Conservation (phyloP, 1,139 yeast genomes). For the Yamadazyma atlantica region DNA sequence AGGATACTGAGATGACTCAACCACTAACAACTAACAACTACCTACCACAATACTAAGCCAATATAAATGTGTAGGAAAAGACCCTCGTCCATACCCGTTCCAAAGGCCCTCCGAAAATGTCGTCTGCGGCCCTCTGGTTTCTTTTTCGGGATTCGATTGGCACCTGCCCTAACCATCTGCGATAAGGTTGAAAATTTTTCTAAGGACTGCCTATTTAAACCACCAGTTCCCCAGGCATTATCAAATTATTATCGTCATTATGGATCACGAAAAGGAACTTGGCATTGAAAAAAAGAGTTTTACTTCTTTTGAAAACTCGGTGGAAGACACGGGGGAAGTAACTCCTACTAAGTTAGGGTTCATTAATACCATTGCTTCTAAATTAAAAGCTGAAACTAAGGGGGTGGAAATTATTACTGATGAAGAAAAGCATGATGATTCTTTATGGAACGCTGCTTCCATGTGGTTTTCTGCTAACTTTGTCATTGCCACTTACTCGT, state of each 20-base stretch:
- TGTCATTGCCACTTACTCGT: constrained; percentile 79
- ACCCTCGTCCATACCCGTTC: no score
- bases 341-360: constrained; percentile 18
- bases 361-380: constrained; percentile 30
- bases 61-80: no score
- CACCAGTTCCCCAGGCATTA: no score
- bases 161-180: neutral
- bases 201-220: no score
- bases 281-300: constrained; percentile 71
- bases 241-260: no score
- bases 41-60: no score
- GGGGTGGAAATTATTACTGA: constrained; percentile 72
- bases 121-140: neutral
- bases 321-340: constrained; percentile 18
- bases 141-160: neutral
- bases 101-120: constrained; percentile 1
- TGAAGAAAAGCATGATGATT: constrained; percentile 61
- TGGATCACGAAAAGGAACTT: constrained; percentile 52
- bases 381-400: constrained; percentile 57
- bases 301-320: constrained; percentile 41
- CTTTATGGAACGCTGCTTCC: constrained; percentile 69
- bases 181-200: neutral
- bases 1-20: no score
- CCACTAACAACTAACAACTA: no score
- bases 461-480: constrained; percentile 95